These are phyloP conservation scores for Mycosphaerelloides madeirae DNA, from an alignment of 2,329 filamentous ascomycete species.

Conservation along the genomic window DNA sequence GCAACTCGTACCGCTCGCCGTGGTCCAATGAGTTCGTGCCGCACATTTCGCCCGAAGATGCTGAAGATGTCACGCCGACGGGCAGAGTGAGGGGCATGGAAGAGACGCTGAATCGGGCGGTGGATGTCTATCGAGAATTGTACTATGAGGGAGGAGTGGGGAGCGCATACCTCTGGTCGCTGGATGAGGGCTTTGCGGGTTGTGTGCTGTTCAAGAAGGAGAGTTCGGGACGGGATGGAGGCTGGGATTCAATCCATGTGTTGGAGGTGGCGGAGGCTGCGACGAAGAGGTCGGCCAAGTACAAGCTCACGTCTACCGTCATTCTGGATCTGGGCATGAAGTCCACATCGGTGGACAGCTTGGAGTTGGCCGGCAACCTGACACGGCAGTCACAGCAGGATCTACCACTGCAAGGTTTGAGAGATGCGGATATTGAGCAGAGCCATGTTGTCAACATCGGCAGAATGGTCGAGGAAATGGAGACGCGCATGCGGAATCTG, in stretches of 20 bases:
- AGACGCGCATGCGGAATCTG: slow-evolving; percentile 97
- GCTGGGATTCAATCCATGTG: slow-evolving; percentile 98
- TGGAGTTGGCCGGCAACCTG: slow-evolving; percentile 97
- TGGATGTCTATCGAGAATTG: slow-evolving; percentile 93
- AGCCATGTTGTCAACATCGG: slow-evolving; percentile 96
- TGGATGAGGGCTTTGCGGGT: slow-evolving; percentile 95
- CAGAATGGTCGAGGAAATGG: slow-evolving; percentile 95
- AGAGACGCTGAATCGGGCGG: slow-evolving; percentile 87
- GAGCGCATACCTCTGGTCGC: slow-evolving; percentile 96
- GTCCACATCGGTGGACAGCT: slow-evolving; percentile 65
- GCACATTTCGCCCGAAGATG: slow-evolving; percentile 65
- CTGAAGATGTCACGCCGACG: slow-evolving; percentile 80
- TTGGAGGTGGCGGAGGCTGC: slow-evolving; percentile 81
- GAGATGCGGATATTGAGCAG: slow-evolving; percentile 65
- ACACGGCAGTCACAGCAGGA: slow-evolving; percentile 93
- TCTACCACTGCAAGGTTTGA: slow-evolving; percentile 58
- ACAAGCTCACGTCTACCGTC: slow-evolving; percentile 95
- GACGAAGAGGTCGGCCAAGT: slow-evolving; percentile 83
- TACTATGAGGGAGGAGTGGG: slow-evolving; percentile 96
- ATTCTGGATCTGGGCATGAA: slow-evolving; percentile 79
- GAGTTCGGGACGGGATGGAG: slow-evolving; percentile 40
- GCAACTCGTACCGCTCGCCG: slow-evolving; percentile 94
- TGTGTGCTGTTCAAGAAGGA: slow-evolving; percentile 95
- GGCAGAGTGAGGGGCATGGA: slow-evolving; percentile 93
- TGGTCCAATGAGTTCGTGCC: slow-evolving; percentile 99